These are phyloP conservation scores for Fusarium concolor DNA, from an alignment of 2,329 filamentous ascomycete genomes.

Conservation along the genomic window DNA sequence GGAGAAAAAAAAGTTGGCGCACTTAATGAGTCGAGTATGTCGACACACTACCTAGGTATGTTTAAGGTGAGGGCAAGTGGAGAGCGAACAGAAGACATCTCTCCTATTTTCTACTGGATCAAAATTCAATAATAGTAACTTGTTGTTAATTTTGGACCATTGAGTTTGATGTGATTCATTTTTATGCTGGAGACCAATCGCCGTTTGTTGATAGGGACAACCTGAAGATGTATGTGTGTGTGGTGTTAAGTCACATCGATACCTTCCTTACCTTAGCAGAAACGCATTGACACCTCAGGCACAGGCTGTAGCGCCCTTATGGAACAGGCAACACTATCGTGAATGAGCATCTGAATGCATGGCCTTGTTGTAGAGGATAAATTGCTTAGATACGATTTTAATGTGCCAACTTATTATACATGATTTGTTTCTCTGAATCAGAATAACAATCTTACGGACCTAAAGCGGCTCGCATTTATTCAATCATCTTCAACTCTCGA, in stretches of 20 bases:
- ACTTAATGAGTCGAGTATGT: constrained; percentile 22
- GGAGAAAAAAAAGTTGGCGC: constrained; percentile 17
- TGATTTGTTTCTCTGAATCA: not conserved
- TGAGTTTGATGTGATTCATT: not conserved
- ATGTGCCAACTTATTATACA: not conserved
- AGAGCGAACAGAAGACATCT: not conserved
- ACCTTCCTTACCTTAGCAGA: too few relatives aligned
- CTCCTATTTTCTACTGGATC: not conserved
- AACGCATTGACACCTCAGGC: constrained; percentile 30
- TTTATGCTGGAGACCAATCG: not conserved
- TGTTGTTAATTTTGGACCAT: not conserved
- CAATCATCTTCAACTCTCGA: not conserved
- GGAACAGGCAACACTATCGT: not conserved
- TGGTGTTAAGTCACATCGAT: constrained; percentile 14
- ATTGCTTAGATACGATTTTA: not conserved
- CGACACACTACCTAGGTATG: too few relatives aligned
- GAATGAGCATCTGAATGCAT: not conserved
- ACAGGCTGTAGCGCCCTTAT: constrained; percentile 2
- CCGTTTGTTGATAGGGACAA: constrained; percentile 1
- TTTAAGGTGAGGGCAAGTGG: too few relatives aligned
- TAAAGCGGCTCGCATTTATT: not conserved
- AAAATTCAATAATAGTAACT: not conserved
- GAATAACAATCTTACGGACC: not conserved
- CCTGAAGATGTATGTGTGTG: constrained; percentile 1
- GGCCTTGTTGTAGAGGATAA: not conserved